A percentile compares a stretch with the other conserved stretches of the same genome.
phyloP scores from a whole-genome alignment of 805 yeast species.

The Sungouiella blattae region DNA sequence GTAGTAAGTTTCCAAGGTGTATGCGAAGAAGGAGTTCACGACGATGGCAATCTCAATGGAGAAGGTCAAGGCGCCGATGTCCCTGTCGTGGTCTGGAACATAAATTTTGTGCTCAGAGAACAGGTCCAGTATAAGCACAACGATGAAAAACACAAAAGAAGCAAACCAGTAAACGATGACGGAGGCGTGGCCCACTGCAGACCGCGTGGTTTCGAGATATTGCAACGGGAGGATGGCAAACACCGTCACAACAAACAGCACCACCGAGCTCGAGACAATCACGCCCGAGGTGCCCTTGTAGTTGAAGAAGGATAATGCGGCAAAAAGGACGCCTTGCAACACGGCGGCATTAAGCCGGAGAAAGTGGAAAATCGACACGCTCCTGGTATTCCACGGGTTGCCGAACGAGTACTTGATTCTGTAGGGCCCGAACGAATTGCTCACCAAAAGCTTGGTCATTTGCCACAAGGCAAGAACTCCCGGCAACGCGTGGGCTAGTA shows the following conservation, averaged over 20 bases:
- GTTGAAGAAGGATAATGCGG: conserved; percentile 9
- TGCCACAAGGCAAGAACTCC: conserved; percentile 16
- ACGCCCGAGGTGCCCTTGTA: neutral
- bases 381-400: conserved; percentile 12
- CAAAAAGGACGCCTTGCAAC: conserved; percentile 13
- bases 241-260: conserved; percentile 8
- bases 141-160: conserved; percentile 7
- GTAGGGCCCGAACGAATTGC: conserved; percentile 19
- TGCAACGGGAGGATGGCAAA: conserved; percentile 21
- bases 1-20: conserved; percentile 16
- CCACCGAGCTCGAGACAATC: conserved; percentile 5
- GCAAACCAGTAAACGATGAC: conserved; percentile 22
- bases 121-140: conserved; percentile 18
- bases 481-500: conserved; percentile 8
- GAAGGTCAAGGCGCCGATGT: conserved; percentile 9
- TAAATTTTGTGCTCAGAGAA: conserved; percentile 17
- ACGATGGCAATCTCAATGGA: conserved; percentile 13
- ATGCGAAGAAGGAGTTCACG: conserved; percentile 10
- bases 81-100: conserved; percentile 6
- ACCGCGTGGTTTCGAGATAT: conserved; percentile 19
- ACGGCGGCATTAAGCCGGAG: conserved; percentile 13
- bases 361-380: conserved; percentile 13
- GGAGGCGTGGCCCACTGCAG: conserved; percentile 20
- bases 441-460: conserved; percentile 10
- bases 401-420: conserved; percentile 24